Conservation (phyloP, 225 moss, liverwort and hornwort species). For the Physcomitrellopsis africana region DNA sequence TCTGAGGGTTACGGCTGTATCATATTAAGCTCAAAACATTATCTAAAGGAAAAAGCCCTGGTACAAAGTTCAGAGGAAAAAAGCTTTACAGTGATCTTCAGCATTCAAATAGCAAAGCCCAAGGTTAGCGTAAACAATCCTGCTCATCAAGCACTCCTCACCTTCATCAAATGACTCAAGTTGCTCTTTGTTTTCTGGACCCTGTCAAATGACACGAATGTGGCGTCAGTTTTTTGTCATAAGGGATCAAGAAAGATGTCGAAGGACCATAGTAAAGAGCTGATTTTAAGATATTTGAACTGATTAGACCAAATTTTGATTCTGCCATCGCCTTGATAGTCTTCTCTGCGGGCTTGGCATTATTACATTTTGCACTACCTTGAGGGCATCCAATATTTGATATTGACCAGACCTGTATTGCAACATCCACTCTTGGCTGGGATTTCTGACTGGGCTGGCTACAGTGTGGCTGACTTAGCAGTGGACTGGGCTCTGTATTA, state of each 20-base stretch:
- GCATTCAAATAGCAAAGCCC: not conserved
- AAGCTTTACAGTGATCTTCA: not conserved
- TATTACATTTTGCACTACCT: not conserved
- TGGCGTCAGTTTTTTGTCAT: constrained; percentile 18
- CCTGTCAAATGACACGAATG: constrained; percentile 16
- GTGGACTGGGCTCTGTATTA: constrained; percentile 28
- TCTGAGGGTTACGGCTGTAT: not conserved
- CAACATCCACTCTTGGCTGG: constrained; percentile 13
- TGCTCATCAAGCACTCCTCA: constrained; percentile 16
- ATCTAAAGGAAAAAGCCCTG: not conserved
- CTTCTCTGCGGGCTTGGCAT: constrained; percentile 8
- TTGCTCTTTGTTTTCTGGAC: constrained; percentile 19
- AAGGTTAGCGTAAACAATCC: not conserved
- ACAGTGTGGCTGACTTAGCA: constrained; percentile 1
- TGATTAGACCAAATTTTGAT: not conserved
- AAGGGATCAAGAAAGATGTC: not conserved
- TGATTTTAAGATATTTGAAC: not conserved
- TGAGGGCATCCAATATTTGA: constrained; percentile 4
- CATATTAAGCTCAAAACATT: not conserved
- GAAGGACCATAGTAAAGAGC: not conserved
- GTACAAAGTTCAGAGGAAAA: not conserved
- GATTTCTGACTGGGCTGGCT: constrained; percentile 26
- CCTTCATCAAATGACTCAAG: constrained; percentile 18
- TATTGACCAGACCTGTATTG: constrained; percentile 27
- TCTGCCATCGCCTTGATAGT: not conserved